Evolutionary conservation across 2,329 filamentous ascomycete genomes (phyloP).

Genomic region (Myotisia sp.): DNA sequence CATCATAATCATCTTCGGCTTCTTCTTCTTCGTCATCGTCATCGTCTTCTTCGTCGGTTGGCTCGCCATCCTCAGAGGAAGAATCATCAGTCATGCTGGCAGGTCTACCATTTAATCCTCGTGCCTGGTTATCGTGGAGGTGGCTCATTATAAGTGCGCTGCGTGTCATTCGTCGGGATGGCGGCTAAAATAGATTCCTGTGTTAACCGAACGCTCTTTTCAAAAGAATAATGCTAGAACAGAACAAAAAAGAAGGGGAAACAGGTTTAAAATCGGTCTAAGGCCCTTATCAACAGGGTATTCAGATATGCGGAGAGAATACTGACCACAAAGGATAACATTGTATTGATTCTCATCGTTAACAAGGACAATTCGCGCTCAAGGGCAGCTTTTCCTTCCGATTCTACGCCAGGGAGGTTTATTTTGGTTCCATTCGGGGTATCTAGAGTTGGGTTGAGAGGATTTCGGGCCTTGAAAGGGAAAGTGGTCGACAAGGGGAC

Average conservation of each 20-base stretch:
- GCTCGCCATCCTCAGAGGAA: too few species aligned
- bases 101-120: too few species aligned
- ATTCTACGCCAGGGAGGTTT: slow-evolving; percentile 62
- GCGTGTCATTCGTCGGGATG: slow-evolving; percentile 24
- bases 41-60: slow-evolving; percentile 18
- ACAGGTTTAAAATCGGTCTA: slow-evolving; percentile 14
- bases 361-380: slow-evolving; percentile 74
- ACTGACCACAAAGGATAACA: slow-evolving; percentile 61
- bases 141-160: slow-evolving; percentile 23
- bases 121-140: slow-evolving; percentile 15
- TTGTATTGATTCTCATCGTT: slow-evolving; percentile 59
- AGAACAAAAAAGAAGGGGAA: too few species aligned
- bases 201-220: too few species aligned
- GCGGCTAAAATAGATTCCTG: slow-evolving; percentile 22
- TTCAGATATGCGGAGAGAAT: slow-evolving; percentile 4
- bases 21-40: slow-evolving; percentile 17
- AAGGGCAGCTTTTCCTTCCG: slow-evolving; percentile 59
- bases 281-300: not conserved
- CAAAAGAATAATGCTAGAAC: too few species aligned
- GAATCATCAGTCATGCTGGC: too few species aligned
- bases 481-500: slow-evolving; percentile 20
- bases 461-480: slow-evolving; percentile 15
- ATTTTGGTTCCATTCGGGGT: slow-evolving; percentile 41
- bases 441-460: slow-evolving; percentile 28
- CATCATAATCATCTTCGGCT: slow-evolving; percentile 37